Conservation (phyloP, 352 stramenopile species). For the Phytophthora agathidicida region DNA sequence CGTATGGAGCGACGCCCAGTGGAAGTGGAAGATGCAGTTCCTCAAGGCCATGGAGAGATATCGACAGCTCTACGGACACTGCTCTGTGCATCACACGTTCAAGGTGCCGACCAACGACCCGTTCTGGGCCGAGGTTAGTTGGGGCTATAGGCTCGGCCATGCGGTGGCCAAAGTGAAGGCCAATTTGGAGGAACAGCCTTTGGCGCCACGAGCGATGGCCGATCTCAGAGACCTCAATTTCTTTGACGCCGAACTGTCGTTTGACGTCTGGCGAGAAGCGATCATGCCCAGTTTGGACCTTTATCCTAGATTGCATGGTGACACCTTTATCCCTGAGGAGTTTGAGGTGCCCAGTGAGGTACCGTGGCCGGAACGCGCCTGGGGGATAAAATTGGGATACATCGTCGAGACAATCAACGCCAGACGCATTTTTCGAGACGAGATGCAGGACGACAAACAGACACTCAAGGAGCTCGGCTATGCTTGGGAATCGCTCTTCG, state of each 20-base stretch:
- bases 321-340: conserved; percentile 44
- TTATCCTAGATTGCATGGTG: conserved; percentile 26
- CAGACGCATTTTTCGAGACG: conserved; percentile 47
- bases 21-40: conserved; percentile 69
- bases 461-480: conserved; percentile 59
- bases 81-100: conserved; percentile 90
- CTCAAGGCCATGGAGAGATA: conserved; percentile 77
- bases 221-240: conserved; percentile 54
- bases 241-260: conserved; percentile 36
- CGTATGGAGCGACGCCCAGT: conserved; percentile 71
- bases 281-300: conserved; percentile 54
- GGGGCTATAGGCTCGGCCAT: conserved; percentile 77
- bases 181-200: conserved; percentile 37
- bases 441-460: conserved; percentile 45
- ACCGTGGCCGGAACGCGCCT: conserved; percentile 50
- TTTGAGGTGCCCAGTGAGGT: conserved; percentile 65
- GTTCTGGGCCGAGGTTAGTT: conserved; percentile 81
- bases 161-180: conserved; percentile 57
- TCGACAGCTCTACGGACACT: conserved; percentile 84
- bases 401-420: conserved; percentile 53
- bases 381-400: conserved; percentile 57
- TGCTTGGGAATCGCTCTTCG: conserved; percentile 62
- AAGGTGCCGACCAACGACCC: conserved; percentile 76
- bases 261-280: conserved; percentile 37
- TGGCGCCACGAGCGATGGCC: conserved; percentile 26